These are phyloP conservation scores for Colletotrichum incanum DNA, from an alignment of 2,329 filamentous ascomycete species.

Conservation along the genomic window DNA sequence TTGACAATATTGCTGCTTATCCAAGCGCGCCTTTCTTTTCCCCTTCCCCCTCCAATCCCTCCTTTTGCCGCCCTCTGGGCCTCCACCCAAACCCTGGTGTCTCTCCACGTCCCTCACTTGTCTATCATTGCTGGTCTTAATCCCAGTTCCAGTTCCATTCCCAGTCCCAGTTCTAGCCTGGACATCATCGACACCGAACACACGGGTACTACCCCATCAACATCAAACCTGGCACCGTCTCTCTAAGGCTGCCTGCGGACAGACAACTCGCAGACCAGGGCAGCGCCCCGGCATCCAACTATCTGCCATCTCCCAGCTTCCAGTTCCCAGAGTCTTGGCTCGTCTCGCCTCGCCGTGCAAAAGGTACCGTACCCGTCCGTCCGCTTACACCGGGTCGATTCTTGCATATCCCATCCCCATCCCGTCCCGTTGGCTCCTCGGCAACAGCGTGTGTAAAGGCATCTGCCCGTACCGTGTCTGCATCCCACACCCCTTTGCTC, in stretches of 20 bases:
- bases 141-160: background rate
- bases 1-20: conserved; percentile 8
- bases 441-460: background rate
- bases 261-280: conserved; percentile 24
- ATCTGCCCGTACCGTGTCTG: conserved; percentile 3
- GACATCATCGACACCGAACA: conserved; percentile 7
- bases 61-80: background rate
- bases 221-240: conserved; percentile 4
- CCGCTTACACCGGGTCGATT: conserved; percentile 2
- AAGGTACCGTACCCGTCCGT: conserved; percentile 33
- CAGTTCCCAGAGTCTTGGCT: conserved; percentile 15
- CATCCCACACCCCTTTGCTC: conserved; percentile 9
- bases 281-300: conserved; percentile 16
- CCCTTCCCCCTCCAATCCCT: conserved; percentile 24
- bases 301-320: conserved; percentile 10
- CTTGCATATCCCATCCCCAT: conserved; percentile 16
- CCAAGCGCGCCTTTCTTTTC: conserved; percentile 35
- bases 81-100: background rate
- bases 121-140: background rate
- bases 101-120: conserved; percentile 20
- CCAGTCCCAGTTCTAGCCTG: conserved; percentile 9
- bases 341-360: conserved; percentile 18
- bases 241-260: background rate
- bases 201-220: background rate
- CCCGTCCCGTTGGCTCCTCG: conserved; percentile 11